Base-by-base conservation (phyloP, 2,329 filamentous ascomycete genomes). In the Penicillium sp. region DNA sequence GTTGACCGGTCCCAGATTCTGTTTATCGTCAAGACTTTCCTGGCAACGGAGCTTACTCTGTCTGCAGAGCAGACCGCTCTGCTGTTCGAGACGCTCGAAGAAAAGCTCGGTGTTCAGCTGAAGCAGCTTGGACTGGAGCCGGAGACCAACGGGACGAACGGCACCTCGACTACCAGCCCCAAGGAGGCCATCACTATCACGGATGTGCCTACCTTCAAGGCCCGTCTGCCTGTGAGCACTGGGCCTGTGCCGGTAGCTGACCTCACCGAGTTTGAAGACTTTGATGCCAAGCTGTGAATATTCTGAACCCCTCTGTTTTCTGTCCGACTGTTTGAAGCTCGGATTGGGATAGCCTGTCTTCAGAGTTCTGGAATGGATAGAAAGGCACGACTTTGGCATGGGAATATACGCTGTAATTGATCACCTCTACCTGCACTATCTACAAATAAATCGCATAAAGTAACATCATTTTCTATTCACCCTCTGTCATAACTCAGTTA, bases 181-280 rank as follows among this genome's bases (percentile, higher is more conserved):
- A 66, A 75, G n/a, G 67, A 83, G 78, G 47, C 82, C 1, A 81
- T 79, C 58, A 78, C 89, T 54, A 92, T 98, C 68, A 86, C 85
- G 49, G 91, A 96, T 71, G 89, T 96, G 3, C 83, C 89, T 60
- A 83, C 85, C 33, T 97, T 89, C 83, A 96, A 95, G 82, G 87
- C 90, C 0, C 82, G 85, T 14, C 81, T 97, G 68, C 80, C 85
- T 59, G 84, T 91, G 31, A 95, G 88, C 63, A 82, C 84, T 22
- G 94, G 91, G 0, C 86, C 92, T 1, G 83, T 83, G 61, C 85
- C 93, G 0, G 85, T 90, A 33, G 88, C 85, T 70, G 89, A 95
- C 65, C 75, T 98, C 56, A 89, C 83, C 61, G 90, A 92, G 70
- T 98, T 94, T 75, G 90, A 96, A 73, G 94, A 97, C 60, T 81